These are phyloP conservation scores for Daldinia sp. DNA, from an alignment of 2,329 filamentous ascomycete species.

Conservation along the genomic window DNA sequence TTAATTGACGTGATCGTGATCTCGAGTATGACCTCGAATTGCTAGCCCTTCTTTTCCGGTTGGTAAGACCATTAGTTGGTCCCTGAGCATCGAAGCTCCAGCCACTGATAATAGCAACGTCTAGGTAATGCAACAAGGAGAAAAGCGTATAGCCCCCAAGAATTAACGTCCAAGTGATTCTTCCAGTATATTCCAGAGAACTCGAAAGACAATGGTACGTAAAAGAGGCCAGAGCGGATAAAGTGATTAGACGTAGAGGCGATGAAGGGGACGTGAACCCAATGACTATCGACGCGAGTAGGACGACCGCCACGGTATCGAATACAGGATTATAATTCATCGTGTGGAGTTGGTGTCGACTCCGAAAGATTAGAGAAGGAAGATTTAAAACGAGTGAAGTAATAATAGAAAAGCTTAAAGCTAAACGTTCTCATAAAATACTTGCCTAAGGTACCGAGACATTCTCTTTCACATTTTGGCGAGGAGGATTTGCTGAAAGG, in stretches of 20 bases:
- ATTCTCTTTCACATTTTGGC: no score
- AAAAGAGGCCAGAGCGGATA: not conserved
- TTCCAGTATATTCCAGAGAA: not conserved
- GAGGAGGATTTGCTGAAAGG: no score
- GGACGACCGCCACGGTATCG: not conserved
- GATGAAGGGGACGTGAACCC: not conserved
- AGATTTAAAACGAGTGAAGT: not conserved
- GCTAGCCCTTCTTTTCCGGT: not conserved
- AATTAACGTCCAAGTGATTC: not conserved
- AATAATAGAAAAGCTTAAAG: not conserved
- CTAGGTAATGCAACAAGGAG: conserved; percentile 19
- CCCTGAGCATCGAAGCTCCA: conserved; percentile 14
- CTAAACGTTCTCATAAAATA: no score
- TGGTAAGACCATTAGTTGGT: not conserved
- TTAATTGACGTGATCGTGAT: not conserved
- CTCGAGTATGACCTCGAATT: not conserved
- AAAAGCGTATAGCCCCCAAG: conserved; percentile 10
- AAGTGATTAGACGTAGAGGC: not conserved
- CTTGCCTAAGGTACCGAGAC: no score
- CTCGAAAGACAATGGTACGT: not conserved
- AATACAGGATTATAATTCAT: not conserved
- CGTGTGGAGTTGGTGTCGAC: not conserved
- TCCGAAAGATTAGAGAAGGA: not conserved
- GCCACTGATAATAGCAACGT: conserved; percentile 16
- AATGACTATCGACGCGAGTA: not conserved